Evolutionary conservation across 345 rosid species (phyloP).

Genomic region (Gossypium arboreum): DNA sequence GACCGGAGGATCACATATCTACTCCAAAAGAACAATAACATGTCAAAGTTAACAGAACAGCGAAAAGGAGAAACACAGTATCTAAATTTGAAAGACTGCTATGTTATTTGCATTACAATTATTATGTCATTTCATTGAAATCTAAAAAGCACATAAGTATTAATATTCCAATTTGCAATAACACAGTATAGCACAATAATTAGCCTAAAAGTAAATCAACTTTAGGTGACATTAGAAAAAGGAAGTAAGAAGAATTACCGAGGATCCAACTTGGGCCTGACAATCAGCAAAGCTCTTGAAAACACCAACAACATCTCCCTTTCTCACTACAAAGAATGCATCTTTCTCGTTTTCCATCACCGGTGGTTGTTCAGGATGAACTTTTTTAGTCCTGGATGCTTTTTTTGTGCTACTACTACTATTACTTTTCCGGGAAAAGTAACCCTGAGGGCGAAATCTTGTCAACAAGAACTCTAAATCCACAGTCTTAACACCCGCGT

Average conservation of each 20-base stretch:
- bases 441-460: conserved; percentile 40
- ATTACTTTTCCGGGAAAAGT: conserved; percentile 39
- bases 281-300: conserved; percentile 65
- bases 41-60: not conserved
- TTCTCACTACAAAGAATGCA: conserved; percentile 75
- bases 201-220: not conserved
- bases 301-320: conserved; percentile 78
- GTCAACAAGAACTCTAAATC: conserved; percentile 27
- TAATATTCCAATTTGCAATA: not conserved
- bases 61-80: not conserved
- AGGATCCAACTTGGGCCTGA: conserved; percentile 80
- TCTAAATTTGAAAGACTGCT: not conserved
- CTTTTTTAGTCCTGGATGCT: conserved; percentile 24
- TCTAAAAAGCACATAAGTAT: not conserved
- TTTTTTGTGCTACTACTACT: conserved; percentile 14
- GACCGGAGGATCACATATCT: conserved; percentile 82
- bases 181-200: conserved; percentile 2
- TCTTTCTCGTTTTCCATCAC: conserved; percentile 50
- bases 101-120: not conserved
- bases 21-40: conserved; percentile 2
- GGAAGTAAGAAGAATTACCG: conserved; percentile 37
- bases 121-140: not conserved
- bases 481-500: conserved; percentile 21
- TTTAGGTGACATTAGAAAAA: not conserved
- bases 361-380: conserved; percentile 18